phyloP scores from a whole-genome alignment of 1,284 basidiomycete species.

The Clitocybe nebularis region DNA sequence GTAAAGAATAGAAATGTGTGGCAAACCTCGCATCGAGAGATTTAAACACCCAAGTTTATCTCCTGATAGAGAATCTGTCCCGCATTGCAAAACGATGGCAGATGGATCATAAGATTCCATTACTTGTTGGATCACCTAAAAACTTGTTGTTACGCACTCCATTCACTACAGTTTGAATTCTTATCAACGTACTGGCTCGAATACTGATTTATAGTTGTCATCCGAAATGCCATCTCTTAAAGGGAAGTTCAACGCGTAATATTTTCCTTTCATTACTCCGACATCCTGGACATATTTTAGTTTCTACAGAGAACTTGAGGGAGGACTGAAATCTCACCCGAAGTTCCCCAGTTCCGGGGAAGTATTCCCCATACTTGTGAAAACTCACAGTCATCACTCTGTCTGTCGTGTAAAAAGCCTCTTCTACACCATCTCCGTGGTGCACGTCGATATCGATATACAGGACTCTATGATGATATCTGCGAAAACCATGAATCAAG shows the following conservation, averaged over 20 bases:
- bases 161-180: background rate
- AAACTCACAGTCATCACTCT: slow-evolving; percentile 98
- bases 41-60: slow-evolving; percentile 97
- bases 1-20: background rate
- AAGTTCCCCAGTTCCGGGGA: slow-evolving; percentile 97
- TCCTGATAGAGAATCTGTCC: slow-evolving; percentile 96
- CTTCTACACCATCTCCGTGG: slow-evolving; percentile 98
- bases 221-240: slow-evolving; percentile 95
- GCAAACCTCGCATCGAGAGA: slow-evolving; percentile 87
- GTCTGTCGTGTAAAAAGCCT: slow-evolving; percentile 99
- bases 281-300: slow-evolving; percentile 58
- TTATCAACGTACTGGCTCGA: slow-evolving; percentile 75
- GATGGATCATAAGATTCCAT: slow-evolving; percentile 97
- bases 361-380: slow-evolving; percentile 99
- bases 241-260: slow-evolving; percentile 94
- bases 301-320: background rate
- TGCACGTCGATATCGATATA: slow-evolving; percentile 99
- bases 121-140: slow-evolving; percentile 91
- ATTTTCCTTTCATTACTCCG: slow-evolving; percentile 89
- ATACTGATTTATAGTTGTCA: slow-evolving; percentile 93
- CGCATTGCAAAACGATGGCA: slow-evolving; percentile 96
- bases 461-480: slow-evolving; percentile 92
- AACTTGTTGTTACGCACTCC: background rate
- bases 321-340: slow-evolving; percentile 52
- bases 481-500: slow-evolving; percentile 23